These are phyloP conservation scores for Meira miltonrushii DNA, from an alignment of 1,284 basidiomycete species.

Conservation along the genomic window DNA sequence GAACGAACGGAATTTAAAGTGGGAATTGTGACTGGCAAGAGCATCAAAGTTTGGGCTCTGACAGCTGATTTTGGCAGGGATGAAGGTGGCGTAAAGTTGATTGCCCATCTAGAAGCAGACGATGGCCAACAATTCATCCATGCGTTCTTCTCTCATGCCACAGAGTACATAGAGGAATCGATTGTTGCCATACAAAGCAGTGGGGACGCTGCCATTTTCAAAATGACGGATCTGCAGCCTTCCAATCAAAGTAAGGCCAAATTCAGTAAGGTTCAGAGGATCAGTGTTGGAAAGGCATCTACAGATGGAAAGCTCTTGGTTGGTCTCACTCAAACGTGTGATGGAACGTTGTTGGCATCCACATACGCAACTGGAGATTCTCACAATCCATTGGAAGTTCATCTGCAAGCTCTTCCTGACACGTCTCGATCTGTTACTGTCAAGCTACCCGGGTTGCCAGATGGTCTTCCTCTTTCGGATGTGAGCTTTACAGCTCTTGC, in stretches of 20 bases:
- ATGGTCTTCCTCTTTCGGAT: not conserved
- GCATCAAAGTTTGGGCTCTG: conserved; percentile 1
- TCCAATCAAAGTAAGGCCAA: not conserved
- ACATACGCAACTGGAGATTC: too few relatives aligned
- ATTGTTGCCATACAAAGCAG: conserved; percentile 1
- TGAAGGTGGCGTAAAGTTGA: not conserved
- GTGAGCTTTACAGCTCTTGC: not conserved
- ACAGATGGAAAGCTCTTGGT: not conserved
- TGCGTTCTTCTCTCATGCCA: not conserved
- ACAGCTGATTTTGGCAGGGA: not conserved
- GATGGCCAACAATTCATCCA: not conserved
- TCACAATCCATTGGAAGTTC: too few relatives aligned
- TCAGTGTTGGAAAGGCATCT: not conserved
- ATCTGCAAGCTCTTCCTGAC: not conserved
- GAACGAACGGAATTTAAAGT: not conserved
- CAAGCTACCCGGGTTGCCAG: too few relatives aligned
- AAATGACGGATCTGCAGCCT: not conserved
- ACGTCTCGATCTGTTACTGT: not conserved
- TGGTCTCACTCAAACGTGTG: too few relatives aligned
- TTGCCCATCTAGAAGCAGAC: not conserved
- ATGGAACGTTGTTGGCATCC: too few relatives aligned
- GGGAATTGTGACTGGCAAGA: too few relatives aligned
- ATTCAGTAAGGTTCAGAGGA: not conserved
- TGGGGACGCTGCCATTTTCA: not conserved
- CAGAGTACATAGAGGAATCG: not conserved